phyloP scores from a whole-genome alignment of 148 eudicot species.

The Limonium bicolor region DNA sequence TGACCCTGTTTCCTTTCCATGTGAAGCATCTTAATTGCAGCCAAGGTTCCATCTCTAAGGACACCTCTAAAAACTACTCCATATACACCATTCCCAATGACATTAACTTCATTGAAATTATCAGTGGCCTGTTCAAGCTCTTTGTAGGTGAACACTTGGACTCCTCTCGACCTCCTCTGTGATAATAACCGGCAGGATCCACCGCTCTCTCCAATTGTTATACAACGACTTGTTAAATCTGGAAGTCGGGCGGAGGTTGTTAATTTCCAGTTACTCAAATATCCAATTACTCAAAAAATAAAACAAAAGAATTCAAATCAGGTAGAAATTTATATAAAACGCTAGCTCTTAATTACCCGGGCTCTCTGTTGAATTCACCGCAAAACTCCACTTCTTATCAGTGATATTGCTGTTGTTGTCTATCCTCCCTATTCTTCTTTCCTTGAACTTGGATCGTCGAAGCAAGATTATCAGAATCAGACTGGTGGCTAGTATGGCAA shows the following conservation, averaged over 20 bases:
- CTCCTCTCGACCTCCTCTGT: conserved; percentile 27
- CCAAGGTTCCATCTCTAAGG: conserved; percentile 46
- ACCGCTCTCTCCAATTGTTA: conserved; percentile 27
- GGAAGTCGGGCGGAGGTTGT: too few relatives aligned
- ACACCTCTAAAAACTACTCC: conserved; percentile 71
- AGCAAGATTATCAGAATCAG: conserved; percentile 30
- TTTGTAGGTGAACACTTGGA: conserved; percentile 76
- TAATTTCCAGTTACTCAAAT: neutral
- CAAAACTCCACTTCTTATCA: conserved; percentile 11
- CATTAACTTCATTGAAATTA: conserved; percentile 42
- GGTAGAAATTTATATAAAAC: neutral
- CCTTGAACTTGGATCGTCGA: conserved; percentile 29
- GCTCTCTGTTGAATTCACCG: conserved; percentile 16
- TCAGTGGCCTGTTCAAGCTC: conserved; percentile 75
- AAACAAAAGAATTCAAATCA: neutral
- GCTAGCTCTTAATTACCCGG: conserved; percentile 14
- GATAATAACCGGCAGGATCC: conserved; percentile 14
- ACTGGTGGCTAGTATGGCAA: conserved; percentile 34
- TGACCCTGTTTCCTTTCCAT: conserved; percentile 69
- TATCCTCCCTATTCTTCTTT: conserved; percentile 7
- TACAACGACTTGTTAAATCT: conserved; percentile 36
- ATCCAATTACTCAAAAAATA: neutral
- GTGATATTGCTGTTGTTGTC: conserved; percentile 8
- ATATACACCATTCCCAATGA: conserved; percentile 51
- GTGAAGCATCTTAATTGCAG: conserved; percentile 60